Evolutionary conservation across 2,329 filamentous ascomycete genomes (phyloP).

Genomic region (Diplodia intermedia): DNA sequence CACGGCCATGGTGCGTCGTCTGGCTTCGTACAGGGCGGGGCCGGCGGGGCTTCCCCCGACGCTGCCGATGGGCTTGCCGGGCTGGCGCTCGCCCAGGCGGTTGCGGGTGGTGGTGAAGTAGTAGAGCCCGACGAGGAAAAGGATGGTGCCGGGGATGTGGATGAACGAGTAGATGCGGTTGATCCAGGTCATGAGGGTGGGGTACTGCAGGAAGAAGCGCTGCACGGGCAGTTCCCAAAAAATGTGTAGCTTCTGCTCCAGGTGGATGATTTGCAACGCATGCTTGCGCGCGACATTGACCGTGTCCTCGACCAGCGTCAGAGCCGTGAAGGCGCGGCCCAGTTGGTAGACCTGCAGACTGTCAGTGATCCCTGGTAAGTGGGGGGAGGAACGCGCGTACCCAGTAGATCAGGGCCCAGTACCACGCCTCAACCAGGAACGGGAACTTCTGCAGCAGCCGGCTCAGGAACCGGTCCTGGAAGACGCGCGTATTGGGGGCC

Average conservation of each 20-base stretch:
- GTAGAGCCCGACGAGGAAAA: constrained; percentile 71
- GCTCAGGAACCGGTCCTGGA: constrained; percentile 66
- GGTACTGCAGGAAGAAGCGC: constrained; percentile 60
- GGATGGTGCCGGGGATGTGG: constrained; percentile 77
- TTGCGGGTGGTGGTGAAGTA: constrained; percentile 72
- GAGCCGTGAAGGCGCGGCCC: constrained; percentile 72
- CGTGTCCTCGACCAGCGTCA: constrained; percentile 71
- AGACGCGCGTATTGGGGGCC: constrained; percentile 68
- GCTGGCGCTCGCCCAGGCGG: constrained; percentile 52
- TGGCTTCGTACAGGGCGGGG: constrained; percentile 61
- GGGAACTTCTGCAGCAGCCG: constrained; percentile 71
- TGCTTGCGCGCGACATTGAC: constrained; percentile 72
- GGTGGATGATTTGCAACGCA: constrained; percentile 69
- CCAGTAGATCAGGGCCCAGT: constrained; percentile 80
- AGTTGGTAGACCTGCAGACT: constrained; percentile 73
- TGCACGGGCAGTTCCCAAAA: constrained; percentile 72
- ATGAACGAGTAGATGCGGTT: constrained; percentile 79
- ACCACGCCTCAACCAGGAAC: constrained; percentile 77
- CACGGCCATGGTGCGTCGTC: constrained; percentile 63
- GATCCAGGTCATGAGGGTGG: constrained; percentile 69
- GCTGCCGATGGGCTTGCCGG: constrained; percentile 47
- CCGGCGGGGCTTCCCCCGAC: constrained; percentile 54
- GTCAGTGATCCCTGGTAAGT: not conserved
- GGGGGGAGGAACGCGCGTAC: constrained; percentile 53
- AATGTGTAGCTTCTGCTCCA: constrained; percentile 69